Conservation (phyloP, 768 basidiomycete genomes). For the Russula emetica region DNA sequence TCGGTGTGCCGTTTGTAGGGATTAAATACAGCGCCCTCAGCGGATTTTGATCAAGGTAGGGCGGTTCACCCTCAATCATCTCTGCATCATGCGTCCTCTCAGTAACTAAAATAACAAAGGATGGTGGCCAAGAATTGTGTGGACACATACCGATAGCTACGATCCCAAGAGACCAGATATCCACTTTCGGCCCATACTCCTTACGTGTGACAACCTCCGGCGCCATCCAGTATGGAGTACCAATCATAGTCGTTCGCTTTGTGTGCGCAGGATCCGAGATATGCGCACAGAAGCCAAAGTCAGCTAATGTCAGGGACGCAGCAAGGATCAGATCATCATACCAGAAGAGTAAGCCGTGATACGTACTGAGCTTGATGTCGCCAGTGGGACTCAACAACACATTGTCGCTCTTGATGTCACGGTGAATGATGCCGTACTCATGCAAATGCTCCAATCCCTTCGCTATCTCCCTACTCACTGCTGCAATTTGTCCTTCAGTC, state of each 20-base stretch:
- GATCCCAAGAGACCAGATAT: slow-evolving; percentile 85
- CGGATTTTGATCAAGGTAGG: slow-evolving; percentile 93
- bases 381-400: slow-evolving; percentile 88
- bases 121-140: slow-evolving; percentile 38
- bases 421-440: slow-evolving; percentile 95
- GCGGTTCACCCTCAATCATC: slow-evolving; percentile 98
- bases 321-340: background rate
- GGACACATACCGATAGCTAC: slow-evolving; percentile 63
- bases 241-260: slow-evolving; percentile 97
- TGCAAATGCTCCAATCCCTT: slow-evolving; percentile 95
- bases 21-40: slow-evolving; percentile 95
- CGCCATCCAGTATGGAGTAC: slow-evolving; percentile 99
- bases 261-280: slow-evolving; percentile 78
- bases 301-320: slow-evolving; percentile 46
- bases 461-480: slow-evolving; percentile 87
- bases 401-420: slow-evolving; percentile 99
- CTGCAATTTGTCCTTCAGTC: slow-evolving; percentile 61
- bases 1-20: slow-evolving; percentile 93
- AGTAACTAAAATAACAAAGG: slow-evolving; percentile 1
- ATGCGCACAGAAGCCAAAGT: slow-evolving; percentile 98
- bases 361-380: slow-evolving; percentile 97
- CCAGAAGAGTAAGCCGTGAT: background rate
- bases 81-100: slow-evolving; percentile 43
- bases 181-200: slow-evolving; percentile 98
- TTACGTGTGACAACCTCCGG: slow-evolving; percentile 97